Evolutionary conservation across 148 eudicot species (phyloP).

Genomic region (Diospyros kaki): DNA sequence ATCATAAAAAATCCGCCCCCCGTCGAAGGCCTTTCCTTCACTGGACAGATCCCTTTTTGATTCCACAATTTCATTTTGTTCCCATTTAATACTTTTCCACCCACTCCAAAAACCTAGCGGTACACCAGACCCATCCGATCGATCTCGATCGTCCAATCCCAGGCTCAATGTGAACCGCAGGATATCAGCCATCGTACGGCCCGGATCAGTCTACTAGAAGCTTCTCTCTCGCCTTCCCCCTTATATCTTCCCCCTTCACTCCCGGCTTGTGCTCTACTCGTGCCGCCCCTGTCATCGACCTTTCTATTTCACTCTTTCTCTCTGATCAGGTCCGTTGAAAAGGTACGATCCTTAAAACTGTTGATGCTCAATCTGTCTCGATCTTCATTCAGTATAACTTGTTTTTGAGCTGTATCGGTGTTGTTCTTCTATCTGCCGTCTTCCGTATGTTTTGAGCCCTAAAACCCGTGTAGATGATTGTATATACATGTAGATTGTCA

Average conservation of each 20-base stretch:
- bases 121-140: background rate
- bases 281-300: slow-evolving; percentile 15
- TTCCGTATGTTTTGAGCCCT: background rate
- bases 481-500: no score
- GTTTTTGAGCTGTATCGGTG: background rate
- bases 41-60: background rate
- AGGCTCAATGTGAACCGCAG: background rate
- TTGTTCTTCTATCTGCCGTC: background rate
- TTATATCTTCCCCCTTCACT: slow-evolving; percentile 1
- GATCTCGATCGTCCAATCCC: slow-evolving; percentile 20
- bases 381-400: background rate
- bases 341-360: no score
- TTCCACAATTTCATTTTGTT: background rate
- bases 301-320: slow-evolving; percentile 1
- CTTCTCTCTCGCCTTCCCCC: slow-evolving; percentile 17
- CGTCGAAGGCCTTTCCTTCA: background rate
- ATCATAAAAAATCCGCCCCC: background rate
- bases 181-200: slow-evolving; percentile 22
- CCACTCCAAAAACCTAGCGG: slow-evolving; percentile 11
- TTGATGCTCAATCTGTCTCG: background rate
- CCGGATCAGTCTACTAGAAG: slow-evolving; percentile 23
- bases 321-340: background rate
- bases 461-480: background rate
- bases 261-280: slow-evolving; percentile 24
- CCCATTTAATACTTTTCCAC: slow-evolving; percentile 1